These are phyloP conservation scores for Nannochloris sp. DNA, from an alignment of 139 green algal genomes.

Conservation along the genomic window DNA sequence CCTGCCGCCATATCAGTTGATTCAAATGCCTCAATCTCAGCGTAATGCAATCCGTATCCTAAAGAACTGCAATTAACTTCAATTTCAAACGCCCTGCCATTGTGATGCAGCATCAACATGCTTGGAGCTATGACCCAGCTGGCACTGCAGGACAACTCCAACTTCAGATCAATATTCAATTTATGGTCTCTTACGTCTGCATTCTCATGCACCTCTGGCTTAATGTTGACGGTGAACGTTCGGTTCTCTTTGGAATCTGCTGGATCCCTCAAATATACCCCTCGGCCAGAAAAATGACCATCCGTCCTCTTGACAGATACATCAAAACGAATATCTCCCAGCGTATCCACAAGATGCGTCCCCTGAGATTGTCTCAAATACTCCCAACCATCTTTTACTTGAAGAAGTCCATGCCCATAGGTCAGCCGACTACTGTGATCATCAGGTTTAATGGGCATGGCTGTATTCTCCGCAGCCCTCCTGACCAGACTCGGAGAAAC, in stretches of 20 bases:
- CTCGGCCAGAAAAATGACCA: constrained; percentile 25
- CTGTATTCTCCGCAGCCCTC: constrained; percentile 62
- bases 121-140: constrained; percentile 61
- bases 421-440: constrained; percentile 52
- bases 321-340: constrained; percentile 40
- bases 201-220: constrained; percentile 59
- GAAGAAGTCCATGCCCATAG: constrained; percentile 73
- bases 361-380: constrained; percentile 47
- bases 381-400: constrained; percentile 71
- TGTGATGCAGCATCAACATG: constrained; percentile 64
- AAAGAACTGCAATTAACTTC: constrained; percentile 56
- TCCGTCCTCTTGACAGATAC: constrained; percentile 37
- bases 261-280: constrained; percentile 67
- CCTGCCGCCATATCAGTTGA: constrained; percentile 46
- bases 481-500: constrained; percentile 38
- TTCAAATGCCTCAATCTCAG: constrained; percentile 57
- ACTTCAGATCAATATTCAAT: constrained; percentile 41
- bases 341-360: not conserved
- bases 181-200: constrained; percentile 26
- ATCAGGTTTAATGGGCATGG: constrained; percentile 24
- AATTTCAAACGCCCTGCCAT: constrained; percentile 53
- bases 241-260: constrained; percentile 35
- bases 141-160: constrained; percentile 34
- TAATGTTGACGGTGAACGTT: constrained; percentile 47
- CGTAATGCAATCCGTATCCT: constrained; percentile 67